Percentiles rank a stretch among this genome's conserved stretches.
These are phyloP conservation scores for Bryopsis sp. DNA, from an alignment of 139 green algal species.

Conservation along the genomic window DNA sequence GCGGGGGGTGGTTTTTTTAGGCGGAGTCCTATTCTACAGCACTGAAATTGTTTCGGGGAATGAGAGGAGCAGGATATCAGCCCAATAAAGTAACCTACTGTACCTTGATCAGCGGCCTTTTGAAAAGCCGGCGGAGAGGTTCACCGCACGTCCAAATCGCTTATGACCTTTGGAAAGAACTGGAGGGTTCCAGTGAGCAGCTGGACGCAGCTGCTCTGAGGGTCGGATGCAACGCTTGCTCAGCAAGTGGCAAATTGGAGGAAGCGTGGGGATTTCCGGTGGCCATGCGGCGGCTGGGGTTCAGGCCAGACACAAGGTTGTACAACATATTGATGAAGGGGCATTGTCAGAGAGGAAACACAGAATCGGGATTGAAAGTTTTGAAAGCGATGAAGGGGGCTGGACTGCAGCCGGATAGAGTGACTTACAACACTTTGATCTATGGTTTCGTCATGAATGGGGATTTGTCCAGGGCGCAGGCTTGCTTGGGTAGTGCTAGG, in stretches of 20 bases:
- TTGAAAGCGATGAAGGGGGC: not conserved
- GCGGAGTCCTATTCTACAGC: not conserved
- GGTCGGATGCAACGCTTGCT: slow-evolving; percentile 7
- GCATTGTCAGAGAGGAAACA: slow-evolving; percentile 4
- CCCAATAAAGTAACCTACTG: slow-evolving; percentile 4
- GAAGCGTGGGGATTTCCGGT: slow-evolving; percentile 7
- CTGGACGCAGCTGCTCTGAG: not conserved
- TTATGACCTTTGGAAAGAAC: slow-evolving; percentile 14
- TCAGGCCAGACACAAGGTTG: slow-evolving; percentile 1
- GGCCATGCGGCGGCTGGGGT: slow-evolving; percentile 10
- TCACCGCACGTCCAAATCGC: not conserved
- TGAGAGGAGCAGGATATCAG: not conserved
- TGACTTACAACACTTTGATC: slow-evolving; percentile 19
- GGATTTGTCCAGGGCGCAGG: not conserved
- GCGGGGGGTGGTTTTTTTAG: not conserved
- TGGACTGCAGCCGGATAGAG: not conserved
- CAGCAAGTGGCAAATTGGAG: not conserved
- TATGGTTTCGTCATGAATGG: slow-evolving; percentile 8
- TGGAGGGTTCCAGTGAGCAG: not conserved
- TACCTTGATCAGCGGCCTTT: slow-evolving; percentile 3
- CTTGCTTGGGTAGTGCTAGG: not conserved
- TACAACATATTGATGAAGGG: slow-evolving; percentile 20
- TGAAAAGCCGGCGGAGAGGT: not conserved
- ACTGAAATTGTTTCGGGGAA: slow-evolving; percentile 11
- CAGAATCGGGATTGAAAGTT: not conserved